Conservation (phyloP, 257 asterid species). For the Ocimum tenuiflorum region DNA sequence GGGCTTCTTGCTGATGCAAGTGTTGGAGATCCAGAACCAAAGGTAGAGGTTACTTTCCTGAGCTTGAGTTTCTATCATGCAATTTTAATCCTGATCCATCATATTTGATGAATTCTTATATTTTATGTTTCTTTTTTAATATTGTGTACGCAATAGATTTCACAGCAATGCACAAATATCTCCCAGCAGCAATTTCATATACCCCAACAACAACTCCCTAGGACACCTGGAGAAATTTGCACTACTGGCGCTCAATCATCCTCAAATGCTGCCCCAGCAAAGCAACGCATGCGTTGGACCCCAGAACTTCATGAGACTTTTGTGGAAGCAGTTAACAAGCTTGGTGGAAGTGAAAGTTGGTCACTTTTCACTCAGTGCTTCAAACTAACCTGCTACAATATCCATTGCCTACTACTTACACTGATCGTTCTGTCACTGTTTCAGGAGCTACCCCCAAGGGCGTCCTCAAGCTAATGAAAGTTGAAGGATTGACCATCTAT, state of each 20-base stretch:
- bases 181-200: constrained; percentile 33
- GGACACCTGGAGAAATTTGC: constrained; percentile 43
- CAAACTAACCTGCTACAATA: constrained; percentile 12
- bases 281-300: constrained; percentile 93
- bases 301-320: constrained; percentile 91
- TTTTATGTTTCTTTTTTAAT: constrained; percentile 8
- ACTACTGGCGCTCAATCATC: constrained; percentile 33
- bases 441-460: constrained; percentile 95
- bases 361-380: constrained; percentile 13
- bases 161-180: constrained; percentile 36
- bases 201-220: constrained; percentile 39
- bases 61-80: constrained; percentile 16
- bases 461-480: constrained; percentile 74
- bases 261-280: constrained; percentile 48
- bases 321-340: constrained; percentile 80
- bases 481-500: constrained; percentile 72
- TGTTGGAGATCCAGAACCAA: constrained; percentile 36
- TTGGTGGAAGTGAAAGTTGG: constrained; percentile 89
- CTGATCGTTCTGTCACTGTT: constrained; percentile 2
- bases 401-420: constrained; percentile 3
- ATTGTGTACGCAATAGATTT: constrained; percentile 12
- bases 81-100: not conserved
- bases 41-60: constrained; percentile 26
- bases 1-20: constrained; percentile 54
- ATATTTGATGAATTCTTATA: not conserved